Conservation (phyloP, 345 rosid genomes). For the Reutealis trisperma region DNA sequence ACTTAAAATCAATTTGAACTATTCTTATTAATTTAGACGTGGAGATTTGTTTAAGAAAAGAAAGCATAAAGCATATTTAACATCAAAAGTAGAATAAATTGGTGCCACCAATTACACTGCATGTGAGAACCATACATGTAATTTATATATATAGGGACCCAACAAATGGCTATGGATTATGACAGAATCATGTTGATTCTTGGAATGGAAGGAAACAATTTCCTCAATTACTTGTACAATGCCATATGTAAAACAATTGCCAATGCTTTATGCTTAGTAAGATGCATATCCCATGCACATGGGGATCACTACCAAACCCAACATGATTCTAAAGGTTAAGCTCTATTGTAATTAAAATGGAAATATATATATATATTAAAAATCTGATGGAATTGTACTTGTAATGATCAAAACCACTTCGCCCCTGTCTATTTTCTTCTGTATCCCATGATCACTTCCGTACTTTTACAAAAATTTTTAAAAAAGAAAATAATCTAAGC, state of each 20-base stretch:
- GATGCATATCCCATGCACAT: background rate
- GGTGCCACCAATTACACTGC: background rate
- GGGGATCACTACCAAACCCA: background rate
- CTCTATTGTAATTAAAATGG: background rate
- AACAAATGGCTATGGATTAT: background rate
- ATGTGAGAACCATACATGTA: background rate
- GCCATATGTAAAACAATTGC: background rate
- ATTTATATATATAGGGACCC: background rate
- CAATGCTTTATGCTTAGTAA: background rate
- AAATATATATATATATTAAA: background rate
- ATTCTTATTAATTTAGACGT: too few species aligned
- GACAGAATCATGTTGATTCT: background rate
- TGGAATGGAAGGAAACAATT: background rate
- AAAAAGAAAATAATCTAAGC: background rate
- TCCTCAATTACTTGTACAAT: background rate
- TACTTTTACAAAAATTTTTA: background rate
- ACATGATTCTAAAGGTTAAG: background rate
- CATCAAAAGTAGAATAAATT: background rate
- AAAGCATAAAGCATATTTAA: background rate
- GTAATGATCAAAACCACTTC: slow-evolving; percentile 15
- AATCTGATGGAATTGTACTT: background rate
- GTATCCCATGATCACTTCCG: background rate
- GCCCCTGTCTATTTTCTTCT: background rate
- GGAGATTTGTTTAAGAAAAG: too few species aligned
- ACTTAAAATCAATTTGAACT: too few species aligned